Evolutionary conservation across 2,329 filamentous ascomycete genomes (phyloP), one percentile per base, ranked within the genome.

Genomic region (Bertia moriformis): DNA sequence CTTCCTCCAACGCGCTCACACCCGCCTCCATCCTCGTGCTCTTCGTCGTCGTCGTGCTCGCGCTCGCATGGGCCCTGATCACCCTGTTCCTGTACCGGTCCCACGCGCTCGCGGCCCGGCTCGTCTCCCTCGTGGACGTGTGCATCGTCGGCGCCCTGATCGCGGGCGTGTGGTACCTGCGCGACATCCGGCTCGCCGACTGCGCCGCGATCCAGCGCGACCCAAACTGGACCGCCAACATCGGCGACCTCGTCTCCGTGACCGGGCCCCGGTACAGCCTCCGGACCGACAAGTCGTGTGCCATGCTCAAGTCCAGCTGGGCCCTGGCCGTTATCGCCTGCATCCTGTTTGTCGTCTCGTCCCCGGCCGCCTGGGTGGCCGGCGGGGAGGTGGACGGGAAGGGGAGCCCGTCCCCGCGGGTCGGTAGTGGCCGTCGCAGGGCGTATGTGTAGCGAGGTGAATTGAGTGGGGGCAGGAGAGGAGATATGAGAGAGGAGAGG

Each of bases 231-330:
- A 69, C 69, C 48, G 54, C 72, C 39, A 66, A 67, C 38, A 65
- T 87, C 33, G 80, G 80, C 12, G 63, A 70, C 12, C n/a, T n/a
- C n/a, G 70, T 73, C 19, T 65, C 60, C 45, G 72, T 72, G 33
- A 62, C 59, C 19, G 56, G 70, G 24, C 66, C 66, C 37, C 60
- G 60, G 39, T 67, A 74, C 42, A 57, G 67, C 32, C 52, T 78
- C 30, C 58, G 69, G 39, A 58, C 78, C 27, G 69, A 84, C 58
- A 89, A 89, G 67, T 74, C 76, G 4, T 96, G 89, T 61, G 73
- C 81, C 38, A 91, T 95, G 85, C 73, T 94, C 52, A 96, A 95
- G 71, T 82, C 88, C 1, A 71, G 68, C 47, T 96, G 86, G 61
- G 89, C 86, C 2, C 78, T 95, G 48, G 86, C 74, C 38, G 95